phyloP scores from a whole-genome alignment of 495 filamentous ascomycete genomes.

The Tuber umbilicatum region DNA sequence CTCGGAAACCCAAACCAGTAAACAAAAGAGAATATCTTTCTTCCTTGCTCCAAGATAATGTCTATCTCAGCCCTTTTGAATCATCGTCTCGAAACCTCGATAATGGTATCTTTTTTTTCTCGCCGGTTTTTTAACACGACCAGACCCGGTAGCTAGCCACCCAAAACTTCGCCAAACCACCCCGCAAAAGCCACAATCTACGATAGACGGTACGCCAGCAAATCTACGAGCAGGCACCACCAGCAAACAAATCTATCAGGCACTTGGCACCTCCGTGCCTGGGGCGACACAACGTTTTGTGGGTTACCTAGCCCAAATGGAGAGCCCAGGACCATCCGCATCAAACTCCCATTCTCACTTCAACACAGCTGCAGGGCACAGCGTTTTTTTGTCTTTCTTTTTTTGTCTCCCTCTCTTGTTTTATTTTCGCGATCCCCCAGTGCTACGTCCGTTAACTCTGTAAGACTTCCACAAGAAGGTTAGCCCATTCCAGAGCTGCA shows the following conservation, averaged over 20 bases:
- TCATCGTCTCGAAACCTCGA: neutral
- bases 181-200: constrained; percentile 2
- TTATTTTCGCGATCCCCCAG: neutral
- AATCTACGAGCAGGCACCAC: neutral
- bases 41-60: neutral
- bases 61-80: neutral
- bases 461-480: constrained; percentile 1
- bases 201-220: neutral
- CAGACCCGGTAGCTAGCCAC: neutral
- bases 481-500: constrained; percentile 2
- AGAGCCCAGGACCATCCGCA: neutral
- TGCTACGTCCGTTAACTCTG: neutral
- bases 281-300: neutral
- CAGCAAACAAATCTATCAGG: neutral
- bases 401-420: neutral
- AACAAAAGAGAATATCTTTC: neutral
- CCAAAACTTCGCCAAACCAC: neutral
- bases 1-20: neutral
- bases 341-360: neutral
- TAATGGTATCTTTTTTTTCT: neutral
- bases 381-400: neutral
- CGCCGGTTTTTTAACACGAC: neutral
- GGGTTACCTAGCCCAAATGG: neutral
- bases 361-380: neutral
- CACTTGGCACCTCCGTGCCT: neutral